phyloP scores from a whole-genome alignment of 176 grass and related monocot genomes.

The Elaeis guineensis region DNA sequence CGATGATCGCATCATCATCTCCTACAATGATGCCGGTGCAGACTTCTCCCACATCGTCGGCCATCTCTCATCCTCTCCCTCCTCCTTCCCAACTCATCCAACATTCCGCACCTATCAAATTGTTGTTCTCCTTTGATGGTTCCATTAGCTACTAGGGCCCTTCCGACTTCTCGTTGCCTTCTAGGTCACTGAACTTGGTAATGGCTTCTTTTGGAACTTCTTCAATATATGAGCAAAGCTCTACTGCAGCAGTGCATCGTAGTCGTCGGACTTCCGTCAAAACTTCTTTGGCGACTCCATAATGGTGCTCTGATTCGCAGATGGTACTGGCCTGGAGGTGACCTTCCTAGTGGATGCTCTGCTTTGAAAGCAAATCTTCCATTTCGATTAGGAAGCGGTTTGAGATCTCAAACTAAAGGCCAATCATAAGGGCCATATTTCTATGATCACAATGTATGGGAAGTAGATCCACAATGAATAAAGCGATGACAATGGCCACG shows the following conservation, averaged over 20 bases:
- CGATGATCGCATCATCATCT: not conserved
- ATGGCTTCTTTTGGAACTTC: constrained; percentile 8
- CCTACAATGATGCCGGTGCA: not conserved
- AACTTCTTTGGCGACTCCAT: constrained; percentile 4
- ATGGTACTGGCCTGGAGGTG: not conserved
- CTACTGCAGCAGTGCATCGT: not conserved
- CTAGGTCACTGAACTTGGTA: not conserved
- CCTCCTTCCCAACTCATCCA: not conserved
- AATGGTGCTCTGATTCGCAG: not conserved
- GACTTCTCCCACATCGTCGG: not conserved
- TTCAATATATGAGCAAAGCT: constrained; percentile 2
- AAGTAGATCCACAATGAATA: not conserved
- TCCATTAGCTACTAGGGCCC: constrained; percentile 1
- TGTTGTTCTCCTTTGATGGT: constrained; percentile 2
- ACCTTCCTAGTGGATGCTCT: not conserved
- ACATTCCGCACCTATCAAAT: not conserved
- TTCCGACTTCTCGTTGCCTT: not conserved
- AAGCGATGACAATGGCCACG: too few relatives aligned
- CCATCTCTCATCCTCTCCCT: not conserved
- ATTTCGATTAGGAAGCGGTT: not conserved
- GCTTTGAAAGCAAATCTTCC: constrained; percentile 1
- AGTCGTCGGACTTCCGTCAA: not conserved
- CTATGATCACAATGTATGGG: not conserved
- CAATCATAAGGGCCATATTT: not conserved
- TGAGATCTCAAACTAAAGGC: not conserved